These are phyloP conservation scores for Taphrina confusa DNA, from an alignment of 1,139 yeast species.

Conservation along the genomic window DNA sequence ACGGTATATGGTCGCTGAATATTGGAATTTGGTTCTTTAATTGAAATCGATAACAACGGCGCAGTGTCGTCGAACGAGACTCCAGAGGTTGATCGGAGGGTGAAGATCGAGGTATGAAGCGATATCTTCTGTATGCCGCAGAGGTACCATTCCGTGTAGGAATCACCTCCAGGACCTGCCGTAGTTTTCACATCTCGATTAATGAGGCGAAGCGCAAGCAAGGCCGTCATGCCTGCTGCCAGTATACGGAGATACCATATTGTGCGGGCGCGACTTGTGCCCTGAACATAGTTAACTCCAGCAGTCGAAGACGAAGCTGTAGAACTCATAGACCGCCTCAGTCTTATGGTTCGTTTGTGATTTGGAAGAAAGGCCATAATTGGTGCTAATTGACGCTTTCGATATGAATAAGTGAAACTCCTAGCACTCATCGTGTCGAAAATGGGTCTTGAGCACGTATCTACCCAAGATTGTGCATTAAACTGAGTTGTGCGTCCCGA, in stretches of 20 bases:
- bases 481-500: too few relatives aligned
- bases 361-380: conserved; percentile 1
- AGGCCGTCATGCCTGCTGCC: conserved; percentile 17
- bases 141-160: background rate
- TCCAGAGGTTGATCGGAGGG: background rate
- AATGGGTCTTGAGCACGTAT: background rate
- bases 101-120: conserved; percentile 6
- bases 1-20: conserved; percentile 35
- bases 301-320: background rate
- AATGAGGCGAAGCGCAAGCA: background rate
- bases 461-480: too few relatives aligned
- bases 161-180: background rate
- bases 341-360: background rate
- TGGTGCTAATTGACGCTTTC: conserved; percentile 6
- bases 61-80: background rate
- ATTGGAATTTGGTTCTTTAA: conserved; percentile 32
- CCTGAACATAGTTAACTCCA: background rate
- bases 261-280: background rate
- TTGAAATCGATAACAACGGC: conserved; percentile 18
- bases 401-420: conserved; percentile 2
- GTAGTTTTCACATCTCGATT: background rate
- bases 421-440: background rate
- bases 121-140: background rate
- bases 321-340: background rate
- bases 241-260: background rate